Conservation (phyloP, 495 filamentous ascomycete species). For the Usnea hakonensis region DNA sequence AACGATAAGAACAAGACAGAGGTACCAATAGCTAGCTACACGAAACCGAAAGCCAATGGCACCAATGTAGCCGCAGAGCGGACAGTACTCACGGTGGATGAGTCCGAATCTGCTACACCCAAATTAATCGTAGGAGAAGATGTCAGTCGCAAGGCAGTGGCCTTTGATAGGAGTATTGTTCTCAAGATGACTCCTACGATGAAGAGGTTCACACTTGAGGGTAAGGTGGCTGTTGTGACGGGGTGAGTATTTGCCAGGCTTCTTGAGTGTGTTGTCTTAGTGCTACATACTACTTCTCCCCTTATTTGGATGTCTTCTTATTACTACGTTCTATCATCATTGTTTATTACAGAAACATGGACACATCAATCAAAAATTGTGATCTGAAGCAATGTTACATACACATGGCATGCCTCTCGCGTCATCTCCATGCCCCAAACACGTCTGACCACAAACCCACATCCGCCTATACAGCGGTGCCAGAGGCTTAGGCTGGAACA, state of each 20-base stretch:
- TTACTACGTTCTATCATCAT: too few relatives aligned
- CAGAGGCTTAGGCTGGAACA: constrained; percentile 67
- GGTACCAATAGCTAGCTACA: constrained; percentile 12
- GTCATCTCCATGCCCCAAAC: too few relatives aligned
- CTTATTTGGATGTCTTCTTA: too few relatives aligned
- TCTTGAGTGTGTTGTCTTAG: not conserved
- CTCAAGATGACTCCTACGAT: constrained; percentile 20
- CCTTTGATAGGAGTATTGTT: constrained; percentile 10
- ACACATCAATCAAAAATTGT: too few relatives aligned
- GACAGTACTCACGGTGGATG: constrained; percentile 2
- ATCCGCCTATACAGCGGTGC: constrained; percentile 47
- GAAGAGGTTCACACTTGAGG: constrained; percentile 62
- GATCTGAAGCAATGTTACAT: too few relatives aligned
- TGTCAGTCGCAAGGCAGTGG: constrained; percentile 7
- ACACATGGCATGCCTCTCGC: too few relatives aligned
- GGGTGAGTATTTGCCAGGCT: constrained; percentile 33
- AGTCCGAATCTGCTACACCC: not conserved
- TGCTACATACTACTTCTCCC: not conserved
- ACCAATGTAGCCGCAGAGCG: not conserved
- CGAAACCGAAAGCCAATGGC: not conserved
- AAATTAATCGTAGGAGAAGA: not conserved
- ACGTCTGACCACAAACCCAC: too few relatives aligned
- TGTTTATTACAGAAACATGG: too few relatives aligned
- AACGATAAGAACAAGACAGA: not conserved
- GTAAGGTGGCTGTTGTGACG: constrained; percentile 71